Evolutionary conservation across 352 stramenopile genomes (phyloP).

Genomic region (Phytophthora pseudosyringae): DNA sequence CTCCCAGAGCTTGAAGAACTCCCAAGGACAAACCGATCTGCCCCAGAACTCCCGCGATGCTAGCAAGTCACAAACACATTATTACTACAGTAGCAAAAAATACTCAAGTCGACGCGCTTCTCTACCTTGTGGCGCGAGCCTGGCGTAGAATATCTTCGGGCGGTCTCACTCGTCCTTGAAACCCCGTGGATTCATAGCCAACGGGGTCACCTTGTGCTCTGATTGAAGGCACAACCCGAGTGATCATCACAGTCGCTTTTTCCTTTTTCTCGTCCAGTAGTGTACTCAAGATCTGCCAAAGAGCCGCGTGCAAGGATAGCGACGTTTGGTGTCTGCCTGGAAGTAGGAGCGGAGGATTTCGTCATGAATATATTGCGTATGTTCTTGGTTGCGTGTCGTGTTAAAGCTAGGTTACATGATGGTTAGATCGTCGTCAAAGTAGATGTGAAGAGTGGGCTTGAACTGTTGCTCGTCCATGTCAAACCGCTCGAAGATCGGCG

Average conservation of each 20-base stretch:
- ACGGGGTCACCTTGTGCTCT: conserved; percentile 14
- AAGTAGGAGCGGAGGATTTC: neutral
- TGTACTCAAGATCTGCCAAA: neutral
- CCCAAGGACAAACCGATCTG: conserved; percentile 49
- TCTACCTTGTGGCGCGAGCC: conserved; percentile 45
- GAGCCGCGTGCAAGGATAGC: neutral
- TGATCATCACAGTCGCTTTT: conserved; percentile 22
- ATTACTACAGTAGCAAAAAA: neutral
- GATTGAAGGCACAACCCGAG: conserved; percentile 22
- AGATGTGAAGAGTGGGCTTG: conserved; percentile 91
- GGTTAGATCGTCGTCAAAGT: conserved; percentile 95
- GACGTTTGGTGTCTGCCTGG: conserved; percentile 11
- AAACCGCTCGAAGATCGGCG: conserved; percentile 77
- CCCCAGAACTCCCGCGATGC: conserved; percentile 53
- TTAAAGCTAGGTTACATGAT: conserved; percentile 40
- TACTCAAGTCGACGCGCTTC: neutral
- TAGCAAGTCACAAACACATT: conserved; percentile 10
- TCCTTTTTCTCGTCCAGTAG: neutral
- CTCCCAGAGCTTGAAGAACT: neutral
- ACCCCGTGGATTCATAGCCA: conserved; percentile 12
- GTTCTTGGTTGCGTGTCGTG: no score
- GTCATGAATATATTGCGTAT: neutral
- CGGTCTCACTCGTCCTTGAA: conserved; percentile 16
- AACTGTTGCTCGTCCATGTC: conserved; percentile 90
- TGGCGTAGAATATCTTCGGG: conserved; percentile 58